Evolutionary conservation across 306 rosid genomes (phyloP), one percentile per base, ranked within the genome.

Genomic region (Delonix regia): DNA sequence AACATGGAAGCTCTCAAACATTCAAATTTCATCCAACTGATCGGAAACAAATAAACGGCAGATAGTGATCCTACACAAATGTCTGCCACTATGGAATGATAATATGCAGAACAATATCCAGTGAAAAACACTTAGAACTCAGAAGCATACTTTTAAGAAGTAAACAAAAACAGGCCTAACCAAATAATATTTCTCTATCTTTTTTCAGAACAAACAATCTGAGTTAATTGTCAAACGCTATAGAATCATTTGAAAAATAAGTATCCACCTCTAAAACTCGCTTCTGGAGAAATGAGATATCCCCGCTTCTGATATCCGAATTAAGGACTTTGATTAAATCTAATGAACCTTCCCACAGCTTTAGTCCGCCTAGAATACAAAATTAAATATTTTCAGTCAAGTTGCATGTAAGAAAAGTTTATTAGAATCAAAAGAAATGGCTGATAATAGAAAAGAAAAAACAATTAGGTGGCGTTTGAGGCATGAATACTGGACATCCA

Each of bases 321-420:
- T 67, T 53, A 38, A 95, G 91, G 78, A 92, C 90, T 88, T 88
- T 93, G 75, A 91, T 86, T 25, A 93, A 88, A 86, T 95, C 98
- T 75, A 88, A 83, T 51, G 97, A 90, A 77, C 97, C 98, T 85
- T 91, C 97, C 98, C 99, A 95, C 75, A 91, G 80, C 92, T 95
- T 93, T 73, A 95, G 80, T 14, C 97, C 98, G 36, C 98, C 98
- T 95, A 65, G 38, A 81, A 25, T 47, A 81, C 69, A 83, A 78
- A 85, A 34, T 25, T 41, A 33, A 49, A 27, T 56, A 63, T 33
- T 36, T 68, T 56, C 59, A 73, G 5, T 47, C 69, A 73, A 47
- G 49, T 22, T 68, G 30, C 63, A 16, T 3, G 8, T 9, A 15
- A 7, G 19, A 33, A 33, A 33, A 62, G 33, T 15, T 18, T 33